These are phyloP conservation scores for Acanthamoeba sp. DNA, from an alignment of 208 protist species.

Conservation along the genomic window DNA sequence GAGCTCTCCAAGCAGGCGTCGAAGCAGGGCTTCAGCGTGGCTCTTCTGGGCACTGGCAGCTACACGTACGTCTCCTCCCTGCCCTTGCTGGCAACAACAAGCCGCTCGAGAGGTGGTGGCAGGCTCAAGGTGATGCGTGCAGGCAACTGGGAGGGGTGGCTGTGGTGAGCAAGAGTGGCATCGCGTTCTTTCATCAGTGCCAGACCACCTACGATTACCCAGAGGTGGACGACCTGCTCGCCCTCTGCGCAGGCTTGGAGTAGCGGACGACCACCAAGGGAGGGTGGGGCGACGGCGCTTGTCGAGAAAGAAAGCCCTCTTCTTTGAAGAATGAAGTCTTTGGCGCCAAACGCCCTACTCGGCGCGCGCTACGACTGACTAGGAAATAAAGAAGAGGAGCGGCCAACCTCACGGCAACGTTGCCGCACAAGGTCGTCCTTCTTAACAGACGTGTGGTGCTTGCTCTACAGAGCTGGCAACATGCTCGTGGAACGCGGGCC, in stretches of 20 bases:
- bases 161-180: slow-evolving; percentile 3
- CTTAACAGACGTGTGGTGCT: too few species aligned
- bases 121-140: not conserved
- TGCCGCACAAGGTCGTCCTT: too few species aligned
- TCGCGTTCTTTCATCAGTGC: slow-evolving; percentile 25
- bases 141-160: slow-evolving; percentile 20
- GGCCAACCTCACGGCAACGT: not conserved
- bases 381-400: not conserved
- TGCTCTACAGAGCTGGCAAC: too few species aligned
- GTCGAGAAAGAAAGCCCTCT: not conserved
- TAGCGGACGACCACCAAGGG: not conserved
- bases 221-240: slow-evolving; percentile 9
- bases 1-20: slow-evolving; percentile 38
- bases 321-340: slow-evolving; percentile 1
- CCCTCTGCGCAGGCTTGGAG: not conserved
- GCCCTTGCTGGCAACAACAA: not conserved
- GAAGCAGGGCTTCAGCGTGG: not conserved
- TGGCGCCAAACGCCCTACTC: not conserved
- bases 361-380: not conserved
- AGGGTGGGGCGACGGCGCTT: too few species aligned
- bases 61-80: not conserved
- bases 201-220: slow-evolving; percentile 4
- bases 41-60: slow-evolving; percentile 20
- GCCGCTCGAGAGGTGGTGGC: too few species aligned
- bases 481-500: too few species aligned